Evolutionary conservation across 75 land plant genomes (phyloP).

Genomic region (Gnetum montanum): DNA sequence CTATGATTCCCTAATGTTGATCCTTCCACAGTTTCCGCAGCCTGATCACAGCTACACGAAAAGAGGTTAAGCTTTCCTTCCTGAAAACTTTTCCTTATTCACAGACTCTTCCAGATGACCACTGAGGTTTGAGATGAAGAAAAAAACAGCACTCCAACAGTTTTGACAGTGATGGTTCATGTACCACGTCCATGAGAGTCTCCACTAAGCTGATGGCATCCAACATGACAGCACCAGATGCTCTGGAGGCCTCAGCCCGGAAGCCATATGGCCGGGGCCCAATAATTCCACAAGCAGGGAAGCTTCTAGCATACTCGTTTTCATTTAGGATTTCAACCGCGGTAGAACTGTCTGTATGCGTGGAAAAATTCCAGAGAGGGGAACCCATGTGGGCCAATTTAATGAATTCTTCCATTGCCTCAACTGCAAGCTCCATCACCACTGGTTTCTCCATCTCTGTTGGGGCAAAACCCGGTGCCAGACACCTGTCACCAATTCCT

Average conservation of each 20-base stretch:
- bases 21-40: too few species aligned
- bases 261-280: constrained; percentile 56
- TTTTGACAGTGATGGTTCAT: neutral
- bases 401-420: constrained; percentile 81
- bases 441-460: constrained; percentile 61
- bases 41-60: too few species aligned
- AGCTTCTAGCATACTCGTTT: constrained; percentile 52
- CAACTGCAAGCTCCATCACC: constrained; percentile 79
- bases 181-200: constrained; percentile 76
- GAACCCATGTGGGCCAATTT: constrained; percentile 56
- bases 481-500: constrained; percentile 21
- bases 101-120: too few species aligned
- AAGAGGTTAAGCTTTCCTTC: too few species aligned
- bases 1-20: too few species aligned
- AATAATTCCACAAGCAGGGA: constrained; percentile 51
- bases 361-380: constrained; percentile 62
- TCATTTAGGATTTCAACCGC: constrained; percentile 35
- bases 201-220: constrained; percentile 64
- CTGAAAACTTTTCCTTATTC: too few species aligned
- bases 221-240: constrained; percentile 58
- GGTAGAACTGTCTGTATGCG: constrained; percentile 15
- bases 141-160: constrained; percentile 2
- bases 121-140: neutral
- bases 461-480: constrained; percentile 30
- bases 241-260: constrained; percentile 53